Percentiles rank a stretch among this genome's conserved stretches.
Evolutionary conservation across 2,329 filamentous ascomycete genomes (phyloP).

Genomic region (Diaporthe nobilis): DNA sequence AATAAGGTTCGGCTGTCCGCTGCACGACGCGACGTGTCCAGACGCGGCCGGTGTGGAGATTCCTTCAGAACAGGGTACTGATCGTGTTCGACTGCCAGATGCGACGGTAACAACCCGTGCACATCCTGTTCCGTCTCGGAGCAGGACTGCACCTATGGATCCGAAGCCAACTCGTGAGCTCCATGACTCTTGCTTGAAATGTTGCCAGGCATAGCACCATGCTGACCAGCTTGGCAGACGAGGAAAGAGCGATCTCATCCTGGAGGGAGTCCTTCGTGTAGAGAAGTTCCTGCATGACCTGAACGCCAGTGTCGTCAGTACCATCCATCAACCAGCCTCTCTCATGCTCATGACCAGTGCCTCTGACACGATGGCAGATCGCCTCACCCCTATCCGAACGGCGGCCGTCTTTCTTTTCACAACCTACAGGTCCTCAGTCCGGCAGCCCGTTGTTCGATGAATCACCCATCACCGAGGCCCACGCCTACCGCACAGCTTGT

Average conservation of each 20-base stretch:
- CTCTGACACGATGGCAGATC: constrained; percentile 35
- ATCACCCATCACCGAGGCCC: constrained; percentile 43
- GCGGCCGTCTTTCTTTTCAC: constrained; percentile 37
- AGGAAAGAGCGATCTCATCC: constrained; percentile 66
- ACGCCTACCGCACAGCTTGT: constrained; percentile 35
- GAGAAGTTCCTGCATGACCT: constrained; percentile 63
- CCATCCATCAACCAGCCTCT: not conserved
- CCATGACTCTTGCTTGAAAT: not conserved
- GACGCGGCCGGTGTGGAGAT: not conserved
- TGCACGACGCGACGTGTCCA: not conserved
- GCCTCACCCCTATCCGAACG: constrained; percentile 28
- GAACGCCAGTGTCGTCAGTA: constrained; percentile 56
- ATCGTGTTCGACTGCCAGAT: constrained; percentile 51
- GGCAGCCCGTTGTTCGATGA: constrained; percentile 44
- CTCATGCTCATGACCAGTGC: constrained; percentile 1
- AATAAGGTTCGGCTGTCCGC: constrained; percentile 55
- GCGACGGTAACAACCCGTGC: constrained; percentile 63
- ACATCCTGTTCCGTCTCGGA: constrained; percentile 54
- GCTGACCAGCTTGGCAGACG: constrained; percentile 50
- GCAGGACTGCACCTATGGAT: constrained; percentile 58
- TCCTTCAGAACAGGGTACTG: constrained; percentile 9
- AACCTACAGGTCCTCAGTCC: constrained; percentile 45
- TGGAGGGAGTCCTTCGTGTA: constrained; percentile 64
- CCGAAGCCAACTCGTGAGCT: constrained; percentile 59
- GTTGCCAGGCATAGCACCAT: not conserved